Percentiles rank a stretch among this genome's conserved stretches.
Evolutionary conservation across 805 yeast species (phyloP).

Genomic region (Starmerella stigmatis): DNA sequence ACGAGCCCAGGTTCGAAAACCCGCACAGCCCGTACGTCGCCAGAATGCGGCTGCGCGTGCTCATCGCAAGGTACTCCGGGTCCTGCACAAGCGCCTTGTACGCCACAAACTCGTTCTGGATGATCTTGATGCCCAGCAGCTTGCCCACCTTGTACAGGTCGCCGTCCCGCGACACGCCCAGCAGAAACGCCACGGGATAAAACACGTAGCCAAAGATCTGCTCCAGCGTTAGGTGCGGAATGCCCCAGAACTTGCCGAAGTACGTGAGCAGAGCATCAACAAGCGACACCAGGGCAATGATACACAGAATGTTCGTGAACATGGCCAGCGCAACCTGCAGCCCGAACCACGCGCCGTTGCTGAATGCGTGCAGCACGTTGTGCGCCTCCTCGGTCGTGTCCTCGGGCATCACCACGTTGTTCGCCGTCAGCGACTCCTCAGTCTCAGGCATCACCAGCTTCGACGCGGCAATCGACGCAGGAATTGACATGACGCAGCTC

Average conservation of each 20-base stretch:
- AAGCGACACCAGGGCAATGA: conserved; percentile 49
- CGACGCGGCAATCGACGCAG: conserved; percentile 51
- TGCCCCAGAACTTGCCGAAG: conserved; percentile 57
- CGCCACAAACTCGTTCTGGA: conserved; percentile 55
- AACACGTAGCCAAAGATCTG: conserved; percentile 48
- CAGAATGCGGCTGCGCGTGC: conserved; percentile 43
- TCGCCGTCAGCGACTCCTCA: conserved; percentile 44
- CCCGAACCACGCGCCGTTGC: conserved; percentile 51
- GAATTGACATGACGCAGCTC: conserved; percentile 62
- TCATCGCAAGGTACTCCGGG: conserved; percentile 38
- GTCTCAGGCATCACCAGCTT: conserved; percentile 51
- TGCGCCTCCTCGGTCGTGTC: conserved; percentile 36
- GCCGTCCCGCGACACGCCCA: conserved; percentile 42
- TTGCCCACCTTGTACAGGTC: conserved; percentile 44
- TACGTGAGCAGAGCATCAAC: conserved; percentile 46
- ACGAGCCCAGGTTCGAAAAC: conserved; percentile 51
- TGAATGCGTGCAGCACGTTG: conserved; percentile 48
- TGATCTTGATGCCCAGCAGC: conserved; percentile 46
- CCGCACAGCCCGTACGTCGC: conserved; percentile 57
- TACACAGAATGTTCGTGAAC: conserved; percentile 49
- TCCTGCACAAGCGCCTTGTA: conserved; percentile 35
- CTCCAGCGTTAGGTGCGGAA: conserved; percentile 42
- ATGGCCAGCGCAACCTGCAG: conserved; percentile 47
- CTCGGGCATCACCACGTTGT: conserved; percentile 41
- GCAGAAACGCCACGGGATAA: conserved; percentile 50